These are phyloP conservation scores for Fusarium stilboides DNA, from an alignment of 2,329 filamentous ascomycete genomes.

Conservation along the genomic window DNA sequence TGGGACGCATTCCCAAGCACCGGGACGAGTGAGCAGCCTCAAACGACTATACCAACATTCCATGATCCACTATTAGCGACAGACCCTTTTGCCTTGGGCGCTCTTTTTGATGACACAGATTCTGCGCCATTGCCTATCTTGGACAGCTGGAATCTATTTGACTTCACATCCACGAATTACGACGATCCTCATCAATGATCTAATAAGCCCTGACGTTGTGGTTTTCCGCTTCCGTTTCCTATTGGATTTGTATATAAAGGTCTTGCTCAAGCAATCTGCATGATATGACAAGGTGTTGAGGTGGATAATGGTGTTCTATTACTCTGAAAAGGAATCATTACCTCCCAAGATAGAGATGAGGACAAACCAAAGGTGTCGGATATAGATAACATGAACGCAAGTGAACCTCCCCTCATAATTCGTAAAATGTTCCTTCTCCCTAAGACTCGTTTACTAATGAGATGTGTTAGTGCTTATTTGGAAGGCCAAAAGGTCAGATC, in stretches of 20 bases:
- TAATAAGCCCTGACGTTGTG: background rate
- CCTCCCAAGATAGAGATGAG: too few relatives aligned
- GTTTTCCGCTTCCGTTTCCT: too few relatives aligned
- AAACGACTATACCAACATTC: background rate
- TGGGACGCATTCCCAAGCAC: background rate
- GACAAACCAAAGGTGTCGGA: too few relatives aligned
- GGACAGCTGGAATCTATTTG: background rate
- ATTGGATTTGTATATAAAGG: too few relatives aligned
- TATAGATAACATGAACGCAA: too few relatives aligned
- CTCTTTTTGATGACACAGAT: background rate
- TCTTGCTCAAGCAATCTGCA: too few relatives aligned
- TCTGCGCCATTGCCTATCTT: background rate
- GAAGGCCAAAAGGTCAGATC: rapidly evolving
- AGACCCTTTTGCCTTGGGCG: background rate
- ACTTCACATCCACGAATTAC: background rate
- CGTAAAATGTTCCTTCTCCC: too few relatives aligned
- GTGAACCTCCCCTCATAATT: too few relatives aligned
- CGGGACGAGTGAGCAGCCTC: background rate
- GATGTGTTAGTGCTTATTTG: background rate
- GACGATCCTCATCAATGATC: background rate
- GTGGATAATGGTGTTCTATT: too few relatives aligned
- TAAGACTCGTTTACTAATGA: background rate
- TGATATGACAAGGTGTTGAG: too few relatives aligned
- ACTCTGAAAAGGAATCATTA: too few relatives aligned
- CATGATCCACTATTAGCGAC: background rate